Evolutionary conservation across 306 rosid genomes (phyloP).

Genomic region (Ormosia semicastrata): DNA sequence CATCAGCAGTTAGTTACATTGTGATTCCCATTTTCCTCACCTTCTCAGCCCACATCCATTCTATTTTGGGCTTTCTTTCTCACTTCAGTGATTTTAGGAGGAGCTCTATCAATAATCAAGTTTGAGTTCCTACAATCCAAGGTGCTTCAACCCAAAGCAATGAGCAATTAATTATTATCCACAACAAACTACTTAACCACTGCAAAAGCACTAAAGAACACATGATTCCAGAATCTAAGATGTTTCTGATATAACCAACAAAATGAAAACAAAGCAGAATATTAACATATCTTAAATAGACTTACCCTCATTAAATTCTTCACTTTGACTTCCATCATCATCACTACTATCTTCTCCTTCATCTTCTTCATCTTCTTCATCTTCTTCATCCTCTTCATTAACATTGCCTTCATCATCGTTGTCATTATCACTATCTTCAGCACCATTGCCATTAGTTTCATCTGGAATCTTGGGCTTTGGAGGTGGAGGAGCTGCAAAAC

Average conservation of each 20-base stretch:
- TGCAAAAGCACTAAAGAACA: background rate
- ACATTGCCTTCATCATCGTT: constrained; percentile 38
- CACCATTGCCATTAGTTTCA: constrained; percentile 55
- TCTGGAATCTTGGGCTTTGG: constrained; percentile 70
- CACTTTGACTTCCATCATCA: constrained; percentile 68
- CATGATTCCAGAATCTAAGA: constrained; percentile 12
- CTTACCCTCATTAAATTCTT: constrained; percentile 69
- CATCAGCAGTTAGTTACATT: no score
- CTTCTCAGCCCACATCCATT: no score
- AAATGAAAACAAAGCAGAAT: background rate
- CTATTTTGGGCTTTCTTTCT: no score
- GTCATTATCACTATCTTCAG: constrained; percentile 43
- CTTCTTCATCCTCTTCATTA: constrained; percentile 57
- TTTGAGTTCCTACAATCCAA: constrained; percentile 1
- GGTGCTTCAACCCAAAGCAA: constrained; percentile 18
- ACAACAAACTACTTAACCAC: background rate
- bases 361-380: constrained; percentile 52
- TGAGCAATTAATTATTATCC: constrained; percentile 13
- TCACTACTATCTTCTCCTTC: constrained; percentile 42
- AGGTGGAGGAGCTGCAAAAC: constrained; percentile 76
- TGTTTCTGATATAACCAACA: constrained; percentile 18
- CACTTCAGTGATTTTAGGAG: no score
- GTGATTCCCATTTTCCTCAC: no score
- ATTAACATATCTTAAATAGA: background rate
- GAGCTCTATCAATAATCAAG: no score